These are phyloP conservation scores for Zymoseptoria ardabiliae DNA, from an alignment of 2,329 filamentous ascomycete genomes.

Conservation along the genomic window DNA sequence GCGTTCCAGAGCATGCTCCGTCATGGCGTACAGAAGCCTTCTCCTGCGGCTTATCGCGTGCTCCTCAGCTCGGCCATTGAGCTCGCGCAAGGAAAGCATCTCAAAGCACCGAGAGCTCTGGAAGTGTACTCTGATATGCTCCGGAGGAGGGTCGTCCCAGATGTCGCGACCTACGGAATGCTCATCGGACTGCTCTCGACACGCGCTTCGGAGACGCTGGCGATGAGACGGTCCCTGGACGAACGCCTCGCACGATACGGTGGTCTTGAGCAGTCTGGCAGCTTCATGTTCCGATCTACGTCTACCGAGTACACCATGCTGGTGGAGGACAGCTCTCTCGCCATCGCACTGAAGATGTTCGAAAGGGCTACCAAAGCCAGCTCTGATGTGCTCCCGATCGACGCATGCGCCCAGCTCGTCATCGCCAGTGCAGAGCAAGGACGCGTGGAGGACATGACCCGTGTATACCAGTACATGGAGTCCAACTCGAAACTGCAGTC, in stretches of 20 bases:
- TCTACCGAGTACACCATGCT: slow-evolving; percentile 82
- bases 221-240: slow-evolving; percentile 65
- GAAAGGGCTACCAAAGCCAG: slow-evolving; percentile 60
- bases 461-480: slow-evolving; percentile 89
- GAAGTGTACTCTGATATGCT: slow-evolving; percentile 98
- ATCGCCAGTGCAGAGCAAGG: slow-evolving; percentile 78
- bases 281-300: slow-evolving; percentile 82
- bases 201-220: slow-evolving; percentile 70
- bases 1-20: slow-evolving; percentile 87
- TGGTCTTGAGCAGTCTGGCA: slow-evolving; percentile 73
- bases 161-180: slow-evolving; percentile 80
- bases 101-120: slow-evolving; percentile 82
- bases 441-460: slow-evolving; percentile 79
- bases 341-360: slow-evolving; percentile 79
- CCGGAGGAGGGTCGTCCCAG: slow-evolving; percentile 69
- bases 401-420: slow-evolving; percentile 80
- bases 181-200: slow-evolving; percentile 75
- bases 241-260: slow-evolving; percentile 78
- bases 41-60: slow-evolving; percentile 83
- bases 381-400: slow-evolving; percentile 61
- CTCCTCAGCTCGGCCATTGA: slow-evolving; percentile 78
- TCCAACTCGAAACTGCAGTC: slow-evolving; percentile 63
- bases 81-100: slow-evolving; percentile 68
- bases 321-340: slow-evolving; percentile 77
- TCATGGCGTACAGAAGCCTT: slow-evolving; percentile 70